phyloP scores from a whole-genome alignment of 2,329 filamentous ascomycete genomes.

The Spiromastix sp. region DNA sequence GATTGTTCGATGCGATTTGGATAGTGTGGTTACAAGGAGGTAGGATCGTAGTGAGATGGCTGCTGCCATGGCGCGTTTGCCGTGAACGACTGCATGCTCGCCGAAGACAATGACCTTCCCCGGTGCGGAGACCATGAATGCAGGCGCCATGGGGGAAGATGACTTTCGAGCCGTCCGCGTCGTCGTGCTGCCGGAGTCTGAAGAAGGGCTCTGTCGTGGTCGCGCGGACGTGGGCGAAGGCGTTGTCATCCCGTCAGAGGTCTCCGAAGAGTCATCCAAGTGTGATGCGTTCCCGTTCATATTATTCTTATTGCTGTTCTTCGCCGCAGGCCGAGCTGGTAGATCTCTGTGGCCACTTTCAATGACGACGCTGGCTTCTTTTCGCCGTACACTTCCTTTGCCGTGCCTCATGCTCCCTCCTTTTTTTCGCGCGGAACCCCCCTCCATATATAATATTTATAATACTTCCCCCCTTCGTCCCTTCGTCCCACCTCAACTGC shows the following conservation, averaged over 20 bases:
- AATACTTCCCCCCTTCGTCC: too few species aligned
- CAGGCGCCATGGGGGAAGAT: slow-evolving; percentile 58
- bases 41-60: slow-evolving; percentile 93
- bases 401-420: slow-evolving; percentile 21
- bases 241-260: slow-evolving; percentile 21
- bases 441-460: not conserved
- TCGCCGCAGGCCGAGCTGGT: slow-evolving; percentile 13
- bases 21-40: slow-evolving; percentile 86
- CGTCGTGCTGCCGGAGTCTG: slow-evolving; percentile 3
- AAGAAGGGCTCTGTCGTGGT: slow-evolving; percentile 13
- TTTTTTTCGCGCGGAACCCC: slow-evolving; percentile 14
- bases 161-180: slow-evolving; percentile 23
- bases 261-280: slow-evolving; percentile 16
- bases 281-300: not conserved
- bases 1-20: slow-evolving; percentile 82
- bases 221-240: slow-evolving; percentile 16
- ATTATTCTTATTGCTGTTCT: slow-evolving; percentile 10
- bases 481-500: too few species aligned
- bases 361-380: slow-evolving; percentile 20
- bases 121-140: slow-evolving; percentile 96
- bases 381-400: slow-evolving; percentile 17
- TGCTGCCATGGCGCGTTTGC: slow-evolving; percentile 91
- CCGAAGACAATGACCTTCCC: slow-evolving; percentile 98
- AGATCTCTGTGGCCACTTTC: slow-evolving; percentile 14
- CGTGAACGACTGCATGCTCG: slow-evolving; percentile 95